These are phyloP conservation scores for Candida bentonensis DNA, from an alignment of 805 yeast species.

Conservation along the genomic window DNA sequence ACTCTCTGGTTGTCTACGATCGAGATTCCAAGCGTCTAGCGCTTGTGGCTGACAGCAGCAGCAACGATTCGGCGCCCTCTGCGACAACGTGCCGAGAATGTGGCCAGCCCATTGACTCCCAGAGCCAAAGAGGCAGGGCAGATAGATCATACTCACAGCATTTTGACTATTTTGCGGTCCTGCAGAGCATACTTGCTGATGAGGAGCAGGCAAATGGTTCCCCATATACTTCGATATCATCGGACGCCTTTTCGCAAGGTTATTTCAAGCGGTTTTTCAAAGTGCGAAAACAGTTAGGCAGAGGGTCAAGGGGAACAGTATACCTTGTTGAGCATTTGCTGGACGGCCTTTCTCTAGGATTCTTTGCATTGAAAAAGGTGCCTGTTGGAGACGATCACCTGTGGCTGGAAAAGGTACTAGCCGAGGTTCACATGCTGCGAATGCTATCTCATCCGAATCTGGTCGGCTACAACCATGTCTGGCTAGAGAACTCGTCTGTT, in stretches of 20 bases:
- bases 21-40: not conserved
- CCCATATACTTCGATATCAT: conserved; percentile 9
- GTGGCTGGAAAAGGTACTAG: conserved; percentile 56
- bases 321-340: conserved; percentile 73
- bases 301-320: conserved; percentile 78
- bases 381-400: conserved; percentile 64
- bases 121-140: too few relatives aligned
- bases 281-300: conserved; percentile 47
- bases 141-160: too few relatives aligned
- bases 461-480: conserved; percentile 79
- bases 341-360: conserved; percentile 56
- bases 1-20: not conserved
- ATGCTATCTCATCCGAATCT: conserved; percentile 41
- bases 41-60: too few relatives aligned
- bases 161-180: not conserved
- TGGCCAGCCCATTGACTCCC: not conserved
- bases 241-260: conserved; percentile 57
- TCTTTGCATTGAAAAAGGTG: conserved; percentile 73
- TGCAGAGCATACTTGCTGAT: not conserved
- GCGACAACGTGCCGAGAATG: not conserved
- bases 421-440: conserved; percentile 61
- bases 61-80: not conserved
- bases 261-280: conserved; percentile 58
- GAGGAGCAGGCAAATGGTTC: not conserved
- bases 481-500: conserved; percentile 59